A percentile compares a stretch with the other conserved stretches of the same genome.
phyloP scores from a whole-genome alignment of 164 flowering plant genomes.

The Euptelea pleiosperma region DNA sequence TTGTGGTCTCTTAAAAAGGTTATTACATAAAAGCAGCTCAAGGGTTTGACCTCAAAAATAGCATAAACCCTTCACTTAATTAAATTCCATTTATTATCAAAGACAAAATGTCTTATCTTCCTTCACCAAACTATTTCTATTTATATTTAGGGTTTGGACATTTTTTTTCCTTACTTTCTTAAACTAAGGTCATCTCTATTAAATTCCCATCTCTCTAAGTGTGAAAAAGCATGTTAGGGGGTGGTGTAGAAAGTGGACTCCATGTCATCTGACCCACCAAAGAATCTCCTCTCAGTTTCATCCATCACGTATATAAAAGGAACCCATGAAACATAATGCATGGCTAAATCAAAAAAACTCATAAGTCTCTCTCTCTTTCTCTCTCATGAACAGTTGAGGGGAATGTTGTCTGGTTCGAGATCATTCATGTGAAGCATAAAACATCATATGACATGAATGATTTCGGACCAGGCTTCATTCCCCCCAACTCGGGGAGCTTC shows the following conservation, averaged over 20 bases:
- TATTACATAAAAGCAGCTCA: no score
- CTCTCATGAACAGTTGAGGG: constrained; percentile 49
- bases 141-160: no score
- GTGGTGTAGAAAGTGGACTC: constrained; percentile 46
- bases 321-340: constrained; percentile 33
- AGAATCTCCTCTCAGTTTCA: constrained; percentile 23
- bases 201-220: constrained; percentile 13
- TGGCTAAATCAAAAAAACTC: constrained; percentile 22
- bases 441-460: constrained; percentile 36
- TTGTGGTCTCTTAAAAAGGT: no score
- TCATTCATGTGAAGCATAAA: constrained; percentile 24
- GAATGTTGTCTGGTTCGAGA: constrained; percentile 69
- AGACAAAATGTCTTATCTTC: background rate
- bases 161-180: no score
- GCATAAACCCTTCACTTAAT: constrained; percentile 2
- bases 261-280: constrained; percentile 33
- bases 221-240: constrained; percentile 38
- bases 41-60: constrained; percentile 21
- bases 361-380: constrained; percentile 11
- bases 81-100: no score
- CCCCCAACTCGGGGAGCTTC: constrained; percentile 50
- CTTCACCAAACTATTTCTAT: constrained; percentile 11
- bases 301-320: constrained; percentile 34
- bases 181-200: no score
- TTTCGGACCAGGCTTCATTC: constrained; percentile 97